These are phyloP conservation scores for Gossypium schwendimanii DNA, from an alignment of 441 rosid genomes.

Conservation along the genomic window DNA sequence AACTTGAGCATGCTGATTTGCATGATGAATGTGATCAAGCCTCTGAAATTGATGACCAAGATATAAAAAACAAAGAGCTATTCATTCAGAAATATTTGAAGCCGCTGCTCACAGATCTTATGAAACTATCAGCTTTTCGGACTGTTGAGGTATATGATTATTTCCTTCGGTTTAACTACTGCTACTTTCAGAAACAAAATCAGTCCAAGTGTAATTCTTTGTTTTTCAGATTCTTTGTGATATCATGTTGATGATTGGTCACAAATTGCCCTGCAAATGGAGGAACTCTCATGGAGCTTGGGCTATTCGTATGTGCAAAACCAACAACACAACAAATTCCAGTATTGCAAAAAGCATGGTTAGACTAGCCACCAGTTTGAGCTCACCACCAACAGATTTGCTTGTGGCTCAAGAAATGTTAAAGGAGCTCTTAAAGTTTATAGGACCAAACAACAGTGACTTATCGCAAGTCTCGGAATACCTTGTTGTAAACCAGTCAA, in stretches of 20 bases:
- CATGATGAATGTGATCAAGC: conserved; percentile 33
- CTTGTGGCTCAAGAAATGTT: conserved; percentile 41
- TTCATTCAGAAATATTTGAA: conserved; percentile 43
- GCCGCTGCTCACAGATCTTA: conserved; percentile 49
- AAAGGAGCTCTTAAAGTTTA: conserved; percentile 39
- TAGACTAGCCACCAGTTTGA: conserved; percentile 43
- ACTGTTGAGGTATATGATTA: conserved; percentile 51
- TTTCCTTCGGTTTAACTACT: not conserved
- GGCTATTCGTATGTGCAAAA: conserved; percentile 52
- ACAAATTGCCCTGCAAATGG: conserved; percentile 44
- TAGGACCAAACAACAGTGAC: conserved; percentile 27
- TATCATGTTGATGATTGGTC: conserved; percentile 37
- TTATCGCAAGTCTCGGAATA: conserved; percentile 33
- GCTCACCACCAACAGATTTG: conserved; percentile 51
- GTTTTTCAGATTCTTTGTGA: conserved; percentile 52
- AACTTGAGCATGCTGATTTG: conserved; percentile 27
- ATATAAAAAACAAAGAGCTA: conserved; percentile 33
- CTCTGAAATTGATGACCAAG: conserved; percentile 37
- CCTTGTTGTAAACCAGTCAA: conserved; percentile 45
- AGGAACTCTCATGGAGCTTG: conserved; percentile 55
- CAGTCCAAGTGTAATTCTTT: not conserved
- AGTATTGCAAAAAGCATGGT: conserved; percentile 44
- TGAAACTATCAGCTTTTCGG: conserved; percentile 31
- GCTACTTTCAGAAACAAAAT: not conserved
- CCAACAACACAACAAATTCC: conserved; percentile 32